A percentile compares a stretch with the other conserved stretches of the same genome.
Evolutionary conservation across 768 basidiomycete species (phyloP).

Genomic region (Leccinum sublutescens): DNA sequence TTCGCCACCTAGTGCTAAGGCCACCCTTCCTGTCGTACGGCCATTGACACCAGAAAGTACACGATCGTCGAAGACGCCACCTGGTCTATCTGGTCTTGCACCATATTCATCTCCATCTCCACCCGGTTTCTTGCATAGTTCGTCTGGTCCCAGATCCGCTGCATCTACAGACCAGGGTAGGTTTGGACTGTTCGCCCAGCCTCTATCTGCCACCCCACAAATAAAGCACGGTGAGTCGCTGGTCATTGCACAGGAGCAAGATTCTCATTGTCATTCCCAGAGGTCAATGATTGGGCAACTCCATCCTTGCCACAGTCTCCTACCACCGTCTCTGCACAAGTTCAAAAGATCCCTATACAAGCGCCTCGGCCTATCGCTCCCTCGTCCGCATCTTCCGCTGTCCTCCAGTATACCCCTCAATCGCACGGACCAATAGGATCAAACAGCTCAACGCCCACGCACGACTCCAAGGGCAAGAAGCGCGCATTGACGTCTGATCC

Average conservation of each 20-base stretch:
- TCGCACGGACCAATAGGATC: slow-evolving; percentile 17
- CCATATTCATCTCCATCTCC: slow-evolving; percentile 36
- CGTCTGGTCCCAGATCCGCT: slow-evolving; percentile 25
- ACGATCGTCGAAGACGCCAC: slow-evolving; percentile 34
- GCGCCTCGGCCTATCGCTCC: slow-evolving; percentile 29
- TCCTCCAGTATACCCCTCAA: slow-evolving; percentile 28
- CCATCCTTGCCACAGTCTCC: slow-evolving; percentile 20
- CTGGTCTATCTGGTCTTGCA: slow-evolving; percentile 31
- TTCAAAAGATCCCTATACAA: slow-evolving; percentile 27
- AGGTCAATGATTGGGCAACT: slow-evolving; percentile 25
- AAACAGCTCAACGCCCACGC: slow-evolving; percentile 27
- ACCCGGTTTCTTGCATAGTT: slow-evolving; percentile 33
- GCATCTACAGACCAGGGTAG: slow-evolving; percentile 17
- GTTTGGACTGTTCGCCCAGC: slow-evolving; percentile 19
- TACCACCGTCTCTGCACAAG: slow-evolving; percentile 5
- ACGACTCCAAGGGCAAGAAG: slow-evolving; percentile 37
- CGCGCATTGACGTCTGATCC: slow-evolving; percentile 32
- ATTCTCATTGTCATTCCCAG: slow-evolving; percentile 12
- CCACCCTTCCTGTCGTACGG: slow-evolving; percentile 13
- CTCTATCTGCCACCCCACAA: slow-evolving; percentile 22
- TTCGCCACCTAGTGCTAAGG: slow-evolving; percentile 20
- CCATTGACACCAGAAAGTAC: slow-evolving; percentile 32
- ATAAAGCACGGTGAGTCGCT: slow-evolving; percentile 30
- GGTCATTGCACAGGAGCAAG: neutral
- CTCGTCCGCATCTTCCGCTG: slow-evolving; percentile 34